Percentiles rank a stretch among this genome's conserved stretches.
Conservation (phyloP, 805 yeast species). For the Saccharomyces eubayanus region DNA sequence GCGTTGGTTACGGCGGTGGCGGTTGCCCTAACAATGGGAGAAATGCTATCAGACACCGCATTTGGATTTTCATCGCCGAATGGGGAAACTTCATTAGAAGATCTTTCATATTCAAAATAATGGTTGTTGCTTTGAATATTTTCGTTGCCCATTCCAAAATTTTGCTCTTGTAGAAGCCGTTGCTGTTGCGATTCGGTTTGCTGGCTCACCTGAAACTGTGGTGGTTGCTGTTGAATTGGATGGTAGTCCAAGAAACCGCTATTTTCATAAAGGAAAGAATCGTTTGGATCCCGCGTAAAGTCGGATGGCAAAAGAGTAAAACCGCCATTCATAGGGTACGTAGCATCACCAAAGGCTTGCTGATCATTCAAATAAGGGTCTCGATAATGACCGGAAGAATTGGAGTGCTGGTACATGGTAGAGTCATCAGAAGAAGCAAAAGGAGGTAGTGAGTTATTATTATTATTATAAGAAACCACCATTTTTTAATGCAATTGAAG, state of each 20-base stretch:
- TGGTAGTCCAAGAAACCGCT: background rate
- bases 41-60: background rate
- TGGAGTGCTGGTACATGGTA: background rate
- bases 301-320: background rate
- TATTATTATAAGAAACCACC: background rate
- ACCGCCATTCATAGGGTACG: background rate
- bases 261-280: background rate
- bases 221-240: background rate
- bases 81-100: background rate
- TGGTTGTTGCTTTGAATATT: background rate
- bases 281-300: background rate
- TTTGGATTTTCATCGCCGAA: background rate
- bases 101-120: background rate
- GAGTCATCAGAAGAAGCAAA: background rate
- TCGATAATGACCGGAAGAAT: background rate
- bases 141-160: background rate
- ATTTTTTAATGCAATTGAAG: background rate
- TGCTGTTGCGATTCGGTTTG: background rate
- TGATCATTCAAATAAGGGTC: background rate
- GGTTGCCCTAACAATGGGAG: conserved; percentile 10
- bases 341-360: background rate
- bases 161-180: background rate
- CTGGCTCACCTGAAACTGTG: background rate
- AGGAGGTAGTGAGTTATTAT: background rate
- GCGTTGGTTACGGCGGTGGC: conserved; percentile 24